Percentiles rank a stretch among this genome's conserved stretches.
Conservation (phyloP, 805 yeast species). For the Maudiozyma pseudohumilis region DNA sequence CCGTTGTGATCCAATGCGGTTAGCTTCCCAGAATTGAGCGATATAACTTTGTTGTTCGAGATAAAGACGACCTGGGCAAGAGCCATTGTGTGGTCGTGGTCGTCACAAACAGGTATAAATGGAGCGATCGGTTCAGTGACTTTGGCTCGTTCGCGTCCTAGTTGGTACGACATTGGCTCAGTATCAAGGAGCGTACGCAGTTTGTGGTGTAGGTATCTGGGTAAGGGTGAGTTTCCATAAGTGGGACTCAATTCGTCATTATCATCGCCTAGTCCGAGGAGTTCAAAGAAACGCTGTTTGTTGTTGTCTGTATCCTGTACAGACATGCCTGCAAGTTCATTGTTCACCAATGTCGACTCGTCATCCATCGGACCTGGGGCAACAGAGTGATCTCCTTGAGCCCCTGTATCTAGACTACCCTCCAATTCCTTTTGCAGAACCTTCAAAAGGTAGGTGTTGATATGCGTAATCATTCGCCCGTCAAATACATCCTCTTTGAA, state of each 20-base stretch:
- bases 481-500: conserved; percentile 2
- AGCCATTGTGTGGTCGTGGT: conserved; percentile 13
- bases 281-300: too few species aligned
- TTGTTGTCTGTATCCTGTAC: too few species aligned
- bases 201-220: conserved; percentile 5
- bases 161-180: conserved; percentile 16
- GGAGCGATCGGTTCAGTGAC: conserved; percentile 8
- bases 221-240: conserved; percentile 1
- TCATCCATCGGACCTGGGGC: too few species aligned
- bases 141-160: conserved; percentile 22
- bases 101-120: conserved; percentile 21
- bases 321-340: too few species aligned
- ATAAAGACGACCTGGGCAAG: conserved; percentile 16
- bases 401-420: too few species aligned
- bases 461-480: not conserved
- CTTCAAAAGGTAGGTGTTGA: conserved; percentile 16
- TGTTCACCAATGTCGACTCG: not conserved
- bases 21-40: conserved; percentile 22
- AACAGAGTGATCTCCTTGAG: too few species aligned
- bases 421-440: conserved; percentile 26
- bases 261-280: too few species aligned
- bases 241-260: too few species aligned
- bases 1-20: conserved; percentile 12
- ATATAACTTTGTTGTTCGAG: conserved; percentile 21
- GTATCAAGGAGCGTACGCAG: conserved; percentile 12